These are phyloP conservation scores for Boletus calvinii DNA, from an alignment of 1,284 basidiomycete species.

Conservation along the genomic window DNA sequence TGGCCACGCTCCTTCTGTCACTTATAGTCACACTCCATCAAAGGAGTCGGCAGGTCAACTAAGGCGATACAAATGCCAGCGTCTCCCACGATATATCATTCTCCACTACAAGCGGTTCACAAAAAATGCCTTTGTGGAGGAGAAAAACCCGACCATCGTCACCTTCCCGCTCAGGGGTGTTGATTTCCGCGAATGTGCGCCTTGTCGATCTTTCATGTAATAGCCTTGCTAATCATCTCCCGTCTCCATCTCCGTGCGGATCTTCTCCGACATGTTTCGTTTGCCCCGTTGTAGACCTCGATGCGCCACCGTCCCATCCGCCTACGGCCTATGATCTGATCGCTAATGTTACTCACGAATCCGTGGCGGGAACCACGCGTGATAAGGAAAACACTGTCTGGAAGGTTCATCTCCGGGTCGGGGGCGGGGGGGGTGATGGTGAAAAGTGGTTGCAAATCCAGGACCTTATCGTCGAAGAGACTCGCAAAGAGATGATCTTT, in stretches of 20 bases:
- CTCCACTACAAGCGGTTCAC: slow-evolving; percentile 97
- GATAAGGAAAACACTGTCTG: slow-evolving; percentile 87
- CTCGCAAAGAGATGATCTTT: slow-evolving; percentile 96
- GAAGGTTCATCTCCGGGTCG: slow-evolving; percentile 88
- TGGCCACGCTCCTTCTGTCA: slow-evolving; percentile 18
- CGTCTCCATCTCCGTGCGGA: slow-evolving; percentile 15
- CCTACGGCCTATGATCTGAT: slow-evolving; percentile 89
- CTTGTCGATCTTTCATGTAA: slow-evolving; percentile 29
- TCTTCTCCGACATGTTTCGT: slow-evolving; percentile 9
- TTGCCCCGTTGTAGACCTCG: slow-evolving; percentile 60
- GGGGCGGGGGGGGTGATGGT: slow-evolving; percentile 72
- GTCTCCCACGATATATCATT: slow-evolving; percentile 89
- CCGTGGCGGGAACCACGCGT: slow-evolving; percentile 88
- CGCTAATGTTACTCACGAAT: slow-evolving; percentile 94
- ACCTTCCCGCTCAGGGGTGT: slow-evolving; percentile 94
- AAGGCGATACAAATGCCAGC: slow-evolving; percentile 85
- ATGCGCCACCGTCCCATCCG: slow-evolving; percentile 54
- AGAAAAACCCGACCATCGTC: slow-evolving; percentile 98
- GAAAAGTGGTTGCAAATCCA: slow-evolving; percentile 98
- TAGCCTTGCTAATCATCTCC: slow-evolving; percentile 19
- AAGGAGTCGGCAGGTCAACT: slow-evolving; percentile 83
- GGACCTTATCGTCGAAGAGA: slow-evolving; percentile 95
- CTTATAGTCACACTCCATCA: slow-evolving; percentile 33
- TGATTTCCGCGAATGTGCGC: slow-evolving; percentile 87
- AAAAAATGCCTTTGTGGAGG: slow-evolving; percentile 97